Percentiles rank a stretch among this genome's conserved stretches.
These are phyloP conservation scores for Cryphonectria carpinicola DNA, from an alignment of 2,329 filamentous ascomycete genomes.

Conservation along the genomic window DNA sequence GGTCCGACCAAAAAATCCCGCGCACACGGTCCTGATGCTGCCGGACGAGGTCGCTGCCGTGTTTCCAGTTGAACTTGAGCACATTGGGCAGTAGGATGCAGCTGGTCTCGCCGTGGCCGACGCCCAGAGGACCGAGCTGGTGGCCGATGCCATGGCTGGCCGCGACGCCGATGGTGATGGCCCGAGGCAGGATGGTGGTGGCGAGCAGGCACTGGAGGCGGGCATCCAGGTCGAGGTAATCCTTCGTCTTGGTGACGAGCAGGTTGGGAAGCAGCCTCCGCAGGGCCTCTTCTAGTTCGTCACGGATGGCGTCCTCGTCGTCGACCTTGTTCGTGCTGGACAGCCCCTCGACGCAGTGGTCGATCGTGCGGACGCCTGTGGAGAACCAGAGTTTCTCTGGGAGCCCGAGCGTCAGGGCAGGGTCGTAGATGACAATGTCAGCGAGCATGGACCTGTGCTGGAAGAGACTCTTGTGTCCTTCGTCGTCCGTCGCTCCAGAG, in stretches of 20 bases:
- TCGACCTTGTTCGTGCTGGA: slow-evolving; percentile 9
- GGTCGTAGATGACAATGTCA: slow-evolving; percentile 53
- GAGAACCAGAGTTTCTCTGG: slow-evolving; percentile 54
- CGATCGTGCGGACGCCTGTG: slow-evolving; percentile 55
- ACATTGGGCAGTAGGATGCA: slow-evolving; percentile 60
- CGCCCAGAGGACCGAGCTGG: slow-evolving; percentile 57
- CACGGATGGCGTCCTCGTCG: slow-evolving; percentile 3
- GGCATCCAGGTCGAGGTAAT: not conserved
- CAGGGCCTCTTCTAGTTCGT: not conserved
- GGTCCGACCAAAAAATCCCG: slow-evolving; percentile 45
- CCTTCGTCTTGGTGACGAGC: slow-evolving; percentile 2
- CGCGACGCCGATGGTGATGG: slow-evolving; percentile 33
- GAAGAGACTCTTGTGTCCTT: slow-evolving; percentile 1
- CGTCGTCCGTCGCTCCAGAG: not conserved
- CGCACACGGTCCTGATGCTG: slow-evolving; percentile 46
- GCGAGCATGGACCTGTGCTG: slow-evolving; percentile 9
- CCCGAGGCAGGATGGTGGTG: not conserved
- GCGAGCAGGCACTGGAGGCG: slow-evolving; percentile 10
- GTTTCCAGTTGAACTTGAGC: slow-evolving; percentile 56
- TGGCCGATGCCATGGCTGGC: slow-evolving; percentile 58
- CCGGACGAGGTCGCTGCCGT: slow-evolving; percentile 39
- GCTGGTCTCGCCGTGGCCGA: slow-evolving; percentile 64
- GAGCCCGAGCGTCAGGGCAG: slow-evolving; percentile 49
- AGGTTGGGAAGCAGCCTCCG: slow-evolving; percentile 7
- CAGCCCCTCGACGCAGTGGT: slow-evolving; percentile 54